Percentiles rank a stretch among this genome's conserved stretches.
Conservation (phyloP, 1,139 yeast species). For the Sugiyamaella neomexicana region DNA sequence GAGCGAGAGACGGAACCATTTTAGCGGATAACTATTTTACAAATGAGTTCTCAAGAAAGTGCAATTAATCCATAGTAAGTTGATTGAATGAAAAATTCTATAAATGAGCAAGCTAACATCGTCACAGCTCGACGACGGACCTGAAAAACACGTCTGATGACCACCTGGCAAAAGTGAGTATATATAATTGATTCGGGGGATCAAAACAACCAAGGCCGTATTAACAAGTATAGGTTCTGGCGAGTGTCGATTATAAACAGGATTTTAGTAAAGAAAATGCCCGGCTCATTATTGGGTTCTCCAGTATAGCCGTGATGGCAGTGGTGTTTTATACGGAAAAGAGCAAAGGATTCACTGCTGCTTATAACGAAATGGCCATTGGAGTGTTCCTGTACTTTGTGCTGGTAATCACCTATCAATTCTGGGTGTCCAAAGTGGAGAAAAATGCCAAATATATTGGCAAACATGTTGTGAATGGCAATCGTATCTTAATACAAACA, state of each 20-base stretch:
- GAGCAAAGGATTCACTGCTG: constrained; percentile 50
- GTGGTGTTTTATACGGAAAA: constrained; percentile 67
- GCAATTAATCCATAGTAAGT: constrained; percentile 35
- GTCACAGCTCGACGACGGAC: constrained; percentile 34
- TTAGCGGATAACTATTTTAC: background rate
- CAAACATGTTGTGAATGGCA: constrained; percentile 34
- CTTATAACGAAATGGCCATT: constrained; percentile 44
- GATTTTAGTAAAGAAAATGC: constrained; percentile 58
- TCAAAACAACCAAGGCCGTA: too few species aligned
- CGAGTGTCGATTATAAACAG: constrained; percentile 62
- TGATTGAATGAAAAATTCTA: too few species aligned
- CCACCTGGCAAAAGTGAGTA: constrained; percentile 35
- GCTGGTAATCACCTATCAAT: constrained; percentile 51
- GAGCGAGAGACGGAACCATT: too few species aligned
- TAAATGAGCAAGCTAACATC: too few species aligned
- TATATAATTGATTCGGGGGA: too few species aligned
- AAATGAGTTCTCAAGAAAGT: constrained; percentile 28
- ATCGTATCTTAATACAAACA: constrained; percentile 36
- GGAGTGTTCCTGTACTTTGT: constrained; percentile 53
- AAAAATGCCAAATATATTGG: constrained; percentile 66
- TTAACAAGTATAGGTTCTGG: too few species aligned
- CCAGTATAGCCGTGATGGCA: constrained; percentile 67
- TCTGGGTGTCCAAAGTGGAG: constrained; percentile 52
- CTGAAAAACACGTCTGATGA: constrained; percentile 41
- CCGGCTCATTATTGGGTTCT: constrained; percentile 67